These are phyloP conservation scores for Brasenia schreberi DNA, from an alignment of 164 flowering plant species.

Conservation along the genomic window DNA sequence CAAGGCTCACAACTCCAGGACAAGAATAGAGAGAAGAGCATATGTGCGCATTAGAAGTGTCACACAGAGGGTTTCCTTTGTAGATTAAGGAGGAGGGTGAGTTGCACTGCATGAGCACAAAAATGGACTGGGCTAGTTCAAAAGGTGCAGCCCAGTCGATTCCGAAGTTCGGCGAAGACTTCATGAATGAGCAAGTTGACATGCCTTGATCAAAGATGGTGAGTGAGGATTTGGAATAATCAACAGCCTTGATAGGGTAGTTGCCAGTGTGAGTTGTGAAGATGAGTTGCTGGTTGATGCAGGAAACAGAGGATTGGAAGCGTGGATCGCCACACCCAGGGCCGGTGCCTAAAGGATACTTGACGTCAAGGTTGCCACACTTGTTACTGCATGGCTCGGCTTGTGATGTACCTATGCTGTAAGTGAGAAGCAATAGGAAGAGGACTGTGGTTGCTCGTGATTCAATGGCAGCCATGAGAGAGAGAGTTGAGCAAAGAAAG, in stretches of 20 bases:
- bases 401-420: no score
- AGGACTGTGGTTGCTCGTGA: no score
- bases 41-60: slow-evolving; percentile 22
- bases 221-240: slow-evolving; percentile 28
- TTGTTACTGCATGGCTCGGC: slow-evolving; percentile 9
- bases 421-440: no score
- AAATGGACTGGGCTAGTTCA: slow-evolving; percentile 31
- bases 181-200: slow-evolving; percentile 44
- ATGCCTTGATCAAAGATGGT: slow-evolving; percentile 31
- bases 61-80: slow-evolving; percentile 25
- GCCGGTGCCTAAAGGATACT: slow-evolving; percentile 39
- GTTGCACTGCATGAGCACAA: slow-evolving; percentile 33
- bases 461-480: no score
- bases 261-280: slow-evolving; percentile 39
- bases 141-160: slow-evolving; percentile 49
- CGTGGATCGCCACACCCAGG: slow-evolving; percentile 46
- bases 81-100: slow-evolving; percentile 21
- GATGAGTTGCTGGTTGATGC: slow-evolving; percentile 26
- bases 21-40: slow-evolving; percentile 32
- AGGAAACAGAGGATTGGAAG: slow-evolving; percentile 30
- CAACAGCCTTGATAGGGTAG: slow-evolving; percentile 35
- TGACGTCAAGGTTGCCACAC: slow-evolving; percentile 29
- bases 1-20: slow-evolving; percentile 23
- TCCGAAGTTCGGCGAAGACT: slow-evolving; percentile 30
- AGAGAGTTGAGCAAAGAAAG: no score